Percentiles rank a stretch among this genome's conserved stretches.
Conservation (phyloP, 345 rosid species). For the Gynandropsis gynandra region DNA sequence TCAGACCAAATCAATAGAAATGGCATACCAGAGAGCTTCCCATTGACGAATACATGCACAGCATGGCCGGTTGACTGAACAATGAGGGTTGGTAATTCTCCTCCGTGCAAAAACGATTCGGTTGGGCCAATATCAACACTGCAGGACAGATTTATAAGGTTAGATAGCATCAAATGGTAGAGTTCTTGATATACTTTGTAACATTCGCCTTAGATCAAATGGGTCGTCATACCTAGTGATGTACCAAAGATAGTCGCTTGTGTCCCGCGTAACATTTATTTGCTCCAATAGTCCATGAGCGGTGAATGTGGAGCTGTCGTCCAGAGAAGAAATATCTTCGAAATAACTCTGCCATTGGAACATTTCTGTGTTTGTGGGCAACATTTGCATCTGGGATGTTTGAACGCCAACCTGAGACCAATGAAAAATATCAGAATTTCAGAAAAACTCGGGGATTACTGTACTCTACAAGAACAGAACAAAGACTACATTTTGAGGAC, state of each 20-base stretch:
- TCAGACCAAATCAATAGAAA: background rate
- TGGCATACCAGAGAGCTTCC: slow-evolving; percentile 76
- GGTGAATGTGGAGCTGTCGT: slow-evolving; percentile 56
- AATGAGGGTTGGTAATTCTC: slow-evolving; percentile 82
- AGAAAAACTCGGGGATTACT: background rate
- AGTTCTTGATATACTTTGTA: too few species aligned
- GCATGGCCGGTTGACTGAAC: slow-evolving; percentile 91
- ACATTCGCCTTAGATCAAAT: too few species aligned
- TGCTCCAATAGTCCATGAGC: slow-evolving; percentile 80
- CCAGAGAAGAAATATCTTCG: slow-evolving; percentile 73
- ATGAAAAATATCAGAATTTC: slow-evolving; percentile 10
- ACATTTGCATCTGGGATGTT: slow-evolving; percentile 85
- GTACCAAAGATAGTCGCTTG: slow-evolving; percentile 91
- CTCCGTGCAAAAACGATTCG: slow-evolving; percentile 87
- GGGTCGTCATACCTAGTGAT: slow-evolving; percentile 55
- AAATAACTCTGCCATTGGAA: slow-evolving; percentile 80
- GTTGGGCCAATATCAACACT: slow-evolving; percentile 73
- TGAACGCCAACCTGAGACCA: slow-evolving; percentile 78
- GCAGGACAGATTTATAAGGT: slow-evolving; percentile 8
- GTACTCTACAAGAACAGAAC: background rate
- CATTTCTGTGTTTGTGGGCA: slow-evolving; percentile 48
- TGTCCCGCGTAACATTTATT: slow-evolving; percentile 79
- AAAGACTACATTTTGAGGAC: slow-evolving; percentile 1
- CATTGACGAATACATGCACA: slow-evolving; percentile 81
- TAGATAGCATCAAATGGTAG: background rate